These are phyloP conservation scores for Ascochyta koolunga DNA, from an alignment of 2,329 filamentous ascomycete species.

Conservation along the genomic window DNA sequence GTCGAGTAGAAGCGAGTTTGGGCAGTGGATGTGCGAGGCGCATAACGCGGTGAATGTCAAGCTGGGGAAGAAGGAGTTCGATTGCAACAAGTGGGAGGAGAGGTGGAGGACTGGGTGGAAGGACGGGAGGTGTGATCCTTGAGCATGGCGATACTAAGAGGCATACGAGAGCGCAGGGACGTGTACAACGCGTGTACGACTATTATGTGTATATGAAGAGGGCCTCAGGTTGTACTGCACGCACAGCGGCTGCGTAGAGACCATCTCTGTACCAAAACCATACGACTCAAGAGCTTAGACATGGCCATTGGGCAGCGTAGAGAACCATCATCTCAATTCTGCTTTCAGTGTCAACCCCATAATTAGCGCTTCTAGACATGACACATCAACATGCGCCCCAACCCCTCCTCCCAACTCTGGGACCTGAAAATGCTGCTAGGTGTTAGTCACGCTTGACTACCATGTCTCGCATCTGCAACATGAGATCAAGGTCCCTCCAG, in stretches of 20 bases:
- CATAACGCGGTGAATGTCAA: constrained; percentile 90
- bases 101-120: constrained; percentile 91
- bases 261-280: not conserved
- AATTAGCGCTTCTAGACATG: not conserved
- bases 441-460: not conserved
- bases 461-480: constrained; percentile 5
- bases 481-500: constrained; percentile 2
- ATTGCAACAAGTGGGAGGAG: constrained; percentile 90
- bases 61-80: constrained; percentile 87
- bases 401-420: not conserved
- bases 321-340: not conserved
- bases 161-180: not conserved
- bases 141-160: not conserved
- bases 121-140: constrained; percentile 69
- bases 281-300: constrained; percentile 7
- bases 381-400: not conserved
- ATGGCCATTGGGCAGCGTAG: constrained; percentile 19
- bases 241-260: constrained; percentile 1
- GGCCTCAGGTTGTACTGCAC: not conserved
- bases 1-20: constrained; percentile 70
- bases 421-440: not conserved
- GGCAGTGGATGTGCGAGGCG: constrained; percentile 81
- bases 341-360: not conserved
- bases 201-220: not conserved
- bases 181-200: constrained; percentile 9